Base-by-base conservation (phyloP, 169 alveolate genomes). In the Plasmodium gallinaceum region DNA sequence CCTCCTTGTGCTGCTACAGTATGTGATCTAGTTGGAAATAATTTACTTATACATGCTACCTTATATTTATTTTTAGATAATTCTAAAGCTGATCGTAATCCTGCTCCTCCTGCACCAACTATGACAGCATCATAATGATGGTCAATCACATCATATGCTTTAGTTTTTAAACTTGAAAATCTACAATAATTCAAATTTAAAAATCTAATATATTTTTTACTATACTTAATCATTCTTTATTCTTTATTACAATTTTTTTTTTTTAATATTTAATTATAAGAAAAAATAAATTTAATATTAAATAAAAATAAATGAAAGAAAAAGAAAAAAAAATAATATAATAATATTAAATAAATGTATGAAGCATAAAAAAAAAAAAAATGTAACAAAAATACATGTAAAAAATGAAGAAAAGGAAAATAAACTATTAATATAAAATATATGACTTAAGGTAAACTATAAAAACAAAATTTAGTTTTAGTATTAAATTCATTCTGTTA, bases 51-150 rank as follows among this genome's bases (percentile, higher is more conserved):
- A 96, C 99, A 97, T 10, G 98, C 98, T 5, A 98, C 97, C 72
- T 96, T 96, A 87, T 96, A 86, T 26, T 97, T 97, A 32, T 93
- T 78, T 46, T 88, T 89, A 16, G 96, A 95, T 45, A 97, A 95
- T 65, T 98, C 99, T 62, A 97, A 97, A 14, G 99, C 99, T 8
- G 99, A 98, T 46, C 99, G 95, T 45, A 98, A 94, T 14, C 99
- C 99, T 24, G 99, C 99, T 14, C 99, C 99, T 0, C 99, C 99
- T 14, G 99, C 99, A 9, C 99, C 99, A 24, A 98, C 98, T 18
- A 98, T 99, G 20, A 98, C 96, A 6, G 99, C 99, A 74, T 98
- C 99, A 88, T 96, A 98, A 65, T 97, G 94, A 90, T 97, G 98
- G 69, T 97, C 98, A 26, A 96, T 95, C 18, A 97, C 96, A 18